phyloP scores from a whole-genome alignment of 768 basidiomycete genomes.

The Flagelloscypha sp. region DNA sequence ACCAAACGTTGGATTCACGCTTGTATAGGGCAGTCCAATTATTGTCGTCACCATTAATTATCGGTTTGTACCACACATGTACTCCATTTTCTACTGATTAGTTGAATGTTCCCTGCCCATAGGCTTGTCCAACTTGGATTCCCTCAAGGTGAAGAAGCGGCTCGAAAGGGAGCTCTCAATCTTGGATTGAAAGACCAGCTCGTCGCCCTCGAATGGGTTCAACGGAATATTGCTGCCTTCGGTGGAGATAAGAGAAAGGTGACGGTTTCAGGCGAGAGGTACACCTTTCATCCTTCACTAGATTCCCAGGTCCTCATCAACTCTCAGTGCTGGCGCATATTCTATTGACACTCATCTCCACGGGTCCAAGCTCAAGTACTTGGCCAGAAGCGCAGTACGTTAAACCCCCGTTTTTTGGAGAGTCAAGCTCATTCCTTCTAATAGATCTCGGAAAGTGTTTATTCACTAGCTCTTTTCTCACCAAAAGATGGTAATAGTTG shows the following conservation, averaged over 20 bases:
- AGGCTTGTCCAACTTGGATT: constrained; percentile 43
- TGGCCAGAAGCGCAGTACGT: constrained; percentile 30
- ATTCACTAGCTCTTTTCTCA: too few species aligned
- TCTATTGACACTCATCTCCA: constrained; percentile 31
- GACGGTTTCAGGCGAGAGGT: constrained; percentile 22
- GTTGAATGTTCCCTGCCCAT: too few species aligned
- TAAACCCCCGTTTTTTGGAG: too few species aligned
- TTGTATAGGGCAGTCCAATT: constrained; percentile 35
- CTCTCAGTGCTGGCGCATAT: constrained; percentile 49
- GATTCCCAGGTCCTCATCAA: too few species aligned
- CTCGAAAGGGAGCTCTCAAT: constrained; percentile 29
- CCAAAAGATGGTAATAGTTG: too few species aligned
- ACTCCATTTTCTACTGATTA: too few species aligned
- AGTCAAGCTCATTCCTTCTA: too few species aligned
- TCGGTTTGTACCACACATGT: too few species aligned
- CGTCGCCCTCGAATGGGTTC: constrained; percentile 44
- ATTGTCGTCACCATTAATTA: constrained; percentile 33
- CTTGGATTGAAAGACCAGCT: constrained; percentile 40
- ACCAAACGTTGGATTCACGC: background rate
- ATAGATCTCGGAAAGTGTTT: too few species aligned
- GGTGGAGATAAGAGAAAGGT: constrained; percentile 50
- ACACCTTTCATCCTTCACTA: too few species aligned
- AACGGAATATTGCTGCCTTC: constrained; percentile 49
- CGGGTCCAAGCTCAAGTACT: constrained; percentile 21
- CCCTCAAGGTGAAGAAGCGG: constrained; percentile 34